Evolutionary conservation across 1,284 basidiomycete species (phyloP).

Genomic region (Cerrena zonata): DNA sequence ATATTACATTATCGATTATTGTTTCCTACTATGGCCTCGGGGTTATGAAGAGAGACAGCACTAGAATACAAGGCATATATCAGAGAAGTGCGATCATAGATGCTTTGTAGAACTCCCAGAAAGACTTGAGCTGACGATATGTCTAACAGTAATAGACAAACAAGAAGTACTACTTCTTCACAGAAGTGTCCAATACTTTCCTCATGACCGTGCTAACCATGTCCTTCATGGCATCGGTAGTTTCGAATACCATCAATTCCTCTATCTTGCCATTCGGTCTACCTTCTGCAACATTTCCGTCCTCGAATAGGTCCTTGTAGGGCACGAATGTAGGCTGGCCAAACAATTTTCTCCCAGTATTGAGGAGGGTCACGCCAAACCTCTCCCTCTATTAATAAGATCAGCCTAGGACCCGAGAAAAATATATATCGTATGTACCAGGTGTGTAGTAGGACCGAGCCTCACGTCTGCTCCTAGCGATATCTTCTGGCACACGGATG

Average conservation of each 20-base stretch:
- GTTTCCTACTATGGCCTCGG: no score
- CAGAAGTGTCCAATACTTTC: neutral
- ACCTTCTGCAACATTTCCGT: conserved; percentile 74
- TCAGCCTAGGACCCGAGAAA: neutral
- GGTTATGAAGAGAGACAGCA: no score
- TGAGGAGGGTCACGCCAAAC: conserved; percentile 86
- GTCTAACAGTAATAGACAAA: no score
- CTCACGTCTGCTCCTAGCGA: conserved; percentile 55
- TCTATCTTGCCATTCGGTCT: conserved; percentile 44
- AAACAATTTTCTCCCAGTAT: conserved; percentile 92
- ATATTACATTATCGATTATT: no score
- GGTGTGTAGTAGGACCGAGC: conserved; percentile 1
- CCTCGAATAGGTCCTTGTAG: conserved; percentile 69
- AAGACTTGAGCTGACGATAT: no score
- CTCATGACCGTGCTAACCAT: neutral
- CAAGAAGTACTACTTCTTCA: neutral
- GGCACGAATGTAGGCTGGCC: conserved; percentile 86
- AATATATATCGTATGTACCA: neutral
- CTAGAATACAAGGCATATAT: no score
- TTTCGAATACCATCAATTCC: conserved; percentile 55
- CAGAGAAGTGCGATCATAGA: no score
- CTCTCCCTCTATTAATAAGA: conserved; percentile 64
- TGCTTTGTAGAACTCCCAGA: no score
- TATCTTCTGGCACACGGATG: conserved; percentile 72
- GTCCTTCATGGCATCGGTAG: neutral